Conservation (phyloP, 305 asterid species). For the Fraxinus latifolia region DNA sequence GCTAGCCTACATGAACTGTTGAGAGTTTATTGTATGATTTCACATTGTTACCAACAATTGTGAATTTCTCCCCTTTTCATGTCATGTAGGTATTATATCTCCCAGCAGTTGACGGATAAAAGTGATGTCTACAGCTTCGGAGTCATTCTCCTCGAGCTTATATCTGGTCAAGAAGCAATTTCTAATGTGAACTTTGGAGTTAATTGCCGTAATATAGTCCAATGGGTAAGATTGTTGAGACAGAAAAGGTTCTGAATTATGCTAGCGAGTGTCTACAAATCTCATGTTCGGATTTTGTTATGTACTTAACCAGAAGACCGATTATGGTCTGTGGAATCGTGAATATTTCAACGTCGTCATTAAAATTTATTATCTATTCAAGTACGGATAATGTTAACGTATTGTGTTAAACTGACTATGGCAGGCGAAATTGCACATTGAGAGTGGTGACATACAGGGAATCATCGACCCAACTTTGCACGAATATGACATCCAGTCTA, state of each 20-base stretch:
- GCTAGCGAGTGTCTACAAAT: background rate
- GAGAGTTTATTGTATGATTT: background rate
- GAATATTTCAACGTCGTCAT: background rate
- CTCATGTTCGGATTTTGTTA: background rate
- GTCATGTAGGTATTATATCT: constrained; percentile 76
- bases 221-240: constrained; percentile 65
- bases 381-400: background rate
- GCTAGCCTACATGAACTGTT: background rate
- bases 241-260: background rate
- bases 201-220: constrained; percentile 90
- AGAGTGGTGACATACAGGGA: constrained; percentile 91
- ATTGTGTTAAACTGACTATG: background rate
- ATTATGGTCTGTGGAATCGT: background rate
- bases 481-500: constrained; percentile 80
- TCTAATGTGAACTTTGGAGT: constrained; percentile 80
- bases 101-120: constrained; percentile 95
- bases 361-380: background rate
- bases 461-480: constrained; percentile 75
- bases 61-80: background rate
- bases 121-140: constrained; percentile 96
- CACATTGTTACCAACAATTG: background rate
- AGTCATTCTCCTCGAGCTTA: constrained; percentile 87
- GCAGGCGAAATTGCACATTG: constrained; percentile 88
- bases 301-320: background rate
- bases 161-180: constrained; percentile 97